These are phyloP conservation scores for Phascolomyces articulosus DNA, from an alignment of 371 early-diverging fungal species.

Conservation along the genomic window DNA sequence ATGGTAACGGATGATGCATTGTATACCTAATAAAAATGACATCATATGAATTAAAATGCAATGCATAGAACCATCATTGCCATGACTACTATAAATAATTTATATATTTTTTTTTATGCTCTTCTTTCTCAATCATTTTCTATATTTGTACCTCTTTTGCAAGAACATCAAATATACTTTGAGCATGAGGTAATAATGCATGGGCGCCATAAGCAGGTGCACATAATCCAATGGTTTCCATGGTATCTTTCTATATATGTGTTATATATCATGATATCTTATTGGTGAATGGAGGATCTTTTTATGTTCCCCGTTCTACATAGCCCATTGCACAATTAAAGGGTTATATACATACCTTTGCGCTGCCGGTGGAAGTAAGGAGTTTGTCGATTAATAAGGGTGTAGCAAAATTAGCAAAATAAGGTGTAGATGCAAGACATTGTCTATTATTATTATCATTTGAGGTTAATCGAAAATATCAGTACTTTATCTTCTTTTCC, in stretches of 20 bases:
- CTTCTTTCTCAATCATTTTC: conserved; percentile 39
- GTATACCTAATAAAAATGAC: conserved; percentile 46
- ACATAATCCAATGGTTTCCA: conserved; percentile 78
- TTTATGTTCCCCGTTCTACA: too few relatives aligned
- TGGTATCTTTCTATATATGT: conserved; percentile 73
- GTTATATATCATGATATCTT: background rate
- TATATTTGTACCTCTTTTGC: conserved; percentile 76
- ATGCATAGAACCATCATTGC: too few relatives aligned
- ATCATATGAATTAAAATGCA: too few relatives aligned
- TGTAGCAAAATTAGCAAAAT: conserved; percentile 79
- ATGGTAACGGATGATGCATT: conserved; percentile 69
- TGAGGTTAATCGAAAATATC: conserved; percentile 54
- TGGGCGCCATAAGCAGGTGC: conserved; percentile 76
- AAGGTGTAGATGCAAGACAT: conserved; percentile 71
- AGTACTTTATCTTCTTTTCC: conserved; percentile 15
- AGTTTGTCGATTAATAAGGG: conserved; percentile 90
- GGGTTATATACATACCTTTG: conserved; percentile 64
- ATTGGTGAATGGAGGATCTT: background rate
- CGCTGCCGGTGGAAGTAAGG: conserved; percentile 80
- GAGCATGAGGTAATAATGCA: conserved; percentile 59
- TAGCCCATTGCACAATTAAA: background rate
- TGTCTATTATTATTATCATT: conserved; percentile 31
- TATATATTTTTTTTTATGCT: too few relatives aligned
- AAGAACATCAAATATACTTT: conserved; percentile 69
- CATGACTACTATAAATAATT: too few relatives aligned